These are phyloP conservation scores for Fragilariopsis cylindrus DNA, from an alignment of 108 stramenopile genomes.

Conservation along the genomic window DNA sequence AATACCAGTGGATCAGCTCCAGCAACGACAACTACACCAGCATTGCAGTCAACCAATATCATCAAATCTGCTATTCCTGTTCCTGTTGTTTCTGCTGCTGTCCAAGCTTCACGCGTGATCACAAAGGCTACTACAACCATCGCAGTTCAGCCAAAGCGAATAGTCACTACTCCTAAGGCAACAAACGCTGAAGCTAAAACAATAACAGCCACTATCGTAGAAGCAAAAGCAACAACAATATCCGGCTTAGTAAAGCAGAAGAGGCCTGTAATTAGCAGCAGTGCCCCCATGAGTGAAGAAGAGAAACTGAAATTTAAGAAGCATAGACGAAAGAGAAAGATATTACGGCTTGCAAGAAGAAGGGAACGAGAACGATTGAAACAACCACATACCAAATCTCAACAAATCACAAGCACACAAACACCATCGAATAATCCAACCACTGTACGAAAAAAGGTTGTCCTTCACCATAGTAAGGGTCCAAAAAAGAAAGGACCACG, in stretches of 20 bases:
- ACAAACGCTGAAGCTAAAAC: not conserved
- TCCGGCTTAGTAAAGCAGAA: not conserved
- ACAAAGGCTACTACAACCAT: not conserved
- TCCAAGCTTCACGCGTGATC: not conserved
- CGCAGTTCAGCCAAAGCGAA: not conserved
- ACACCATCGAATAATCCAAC: not conserved
- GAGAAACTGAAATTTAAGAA: constrained; percentile 26
- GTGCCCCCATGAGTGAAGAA: constrained; percentile 26
- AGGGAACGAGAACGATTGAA: constrained; percentile 35
- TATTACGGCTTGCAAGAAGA: constrained; percentile 24
- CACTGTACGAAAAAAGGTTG: constrained; percentile 25
- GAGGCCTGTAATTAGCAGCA: not conserved
- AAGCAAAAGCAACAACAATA: not conserved
- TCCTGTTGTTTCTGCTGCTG: not conserved
- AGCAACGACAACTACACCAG: not conserved
- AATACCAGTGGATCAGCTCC: not conserved
- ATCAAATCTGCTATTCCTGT: not conserved
- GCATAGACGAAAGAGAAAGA: constrained; percentile 32
- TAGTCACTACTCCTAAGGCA: not conserved
- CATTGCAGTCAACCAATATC: not conserved
- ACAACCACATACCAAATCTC: constrained; percentile 29
- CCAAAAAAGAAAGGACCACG: constrained; percentile 61
- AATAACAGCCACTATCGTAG: not conserved
- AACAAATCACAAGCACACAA: constrained; percentile 30
- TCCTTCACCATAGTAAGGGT: constrained; percentile 4